Base-by-base conservation (phyloP, 148 eudicot species). In the Suaeda aralocaspica region DNA sequence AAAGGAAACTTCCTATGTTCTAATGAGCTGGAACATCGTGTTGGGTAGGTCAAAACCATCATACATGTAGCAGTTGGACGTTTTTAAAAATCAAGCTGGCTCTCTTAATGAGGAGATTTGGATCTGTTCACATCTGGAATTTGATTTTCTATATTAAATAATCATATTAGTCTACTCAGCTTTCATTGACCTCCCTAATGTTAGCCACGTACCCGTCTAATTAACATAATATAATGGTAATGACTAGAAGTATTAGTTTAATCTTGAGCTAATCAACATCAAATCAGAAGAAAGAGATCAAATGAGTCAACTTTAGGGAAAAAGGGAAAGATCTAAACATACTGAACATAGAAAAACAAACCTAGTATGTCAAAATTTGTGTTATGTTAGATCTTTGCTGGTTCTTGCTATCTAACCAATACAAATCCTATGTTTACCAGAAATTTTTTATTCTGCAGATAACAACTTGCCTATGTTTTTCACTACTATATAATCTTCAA, bases 1-100 rank as follows among this genome's bases (percentile, higher is more conserved):
- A 60, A 46, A 59, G 59, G 31, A 68, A 52, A 50, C 61, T 53
- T 74, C 71, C 53, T 41, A 31, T 30, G 64, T 53, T 55, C n/a
- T 31, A 28, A 33, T 71, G 60, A 76, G 74, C 79, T 70, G 74
- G 70, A 69, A 60, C 66, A 66, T 64, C 59, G 70, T 71, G 72
- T 66, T 71, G 67, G 53, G 67, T 70, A 64, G 53, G 79, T 71
- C 64, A 67, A 59, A 59, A 51, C 39, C 67, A 72, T 62, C 58
- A 55, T 5, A 57, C 70, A 76, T 49, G 63, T 67, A 65, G 76
- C 76, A 71, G 53, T 65, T 59, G 55, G 33, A 63, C 18, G 69
- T 28, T 53, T 60, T 60, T 63, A 69, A 58, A 50, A 72, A 72
- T 72, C 56, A 25, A 59, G 2, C 46, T 49, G 72, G 68, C 52